A percentile compares a stretch with the other conserved stretches of the same genome.
These are phyloP conservation scores for Metschnikowia hibisci DNA, from an alignment of 805 yeast genomes.

Conservation along the genomic window DNA sequence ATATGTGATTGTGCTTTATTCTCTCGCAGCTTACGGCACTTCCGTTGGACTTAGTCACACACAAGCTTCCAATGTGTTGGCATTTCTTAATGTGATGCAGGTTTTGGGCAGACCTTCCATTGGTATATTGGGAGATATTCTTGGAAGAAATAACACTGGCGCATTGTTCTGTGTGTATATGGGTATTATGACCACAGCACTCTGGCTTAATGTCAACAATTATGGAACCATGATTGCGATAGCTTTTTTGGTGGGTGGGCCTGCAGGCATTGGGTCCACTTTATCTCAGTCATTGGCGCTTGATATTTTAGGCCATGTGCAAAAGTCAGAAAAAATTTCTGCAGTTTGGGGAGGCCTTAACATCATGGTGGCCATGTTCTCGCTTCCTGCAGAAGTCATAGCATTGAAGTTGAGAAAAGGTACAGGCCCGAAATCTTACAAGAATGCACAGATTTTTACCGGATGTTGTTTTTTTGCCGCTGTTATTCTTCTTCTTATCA, in stretches of 20 bases:
- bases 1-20: constrained; percentile 33
- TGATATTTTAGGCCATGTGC: constrained; percentile 16
- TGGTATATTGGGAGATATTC: constrained; percentile 43
- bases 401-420: constrained; percentile 35
- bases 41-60: constrained; percentile 41
- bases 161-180: constrained; percentile 19
- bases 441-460: constrained; percentile 57
- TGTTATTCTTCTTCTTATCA: constrained; percentile 38
- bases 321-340: constrained; percentile 23
- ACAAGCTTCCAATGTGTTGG: constrained; percentile 33
- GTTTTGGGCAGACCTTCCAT: constrained; percentile 49
- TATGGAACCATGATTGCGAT: constrained; percentile 32
- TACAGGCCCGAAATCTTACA: constrained; percentile 32
- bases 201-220: constrained; percentile 36
- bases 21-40: constrained; percentile 37
- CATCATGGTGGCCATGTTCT: constrained; percentile 27
- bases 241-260: constrained; percentile 26
- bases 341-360: constrained; percentile 41
- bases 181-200: constrained; percentile 29
- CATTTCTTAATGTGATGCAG: constrained; percentile 40
- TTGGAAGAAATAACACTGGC: constrained; percentile 44
- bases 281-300: constrained; percentile 18
- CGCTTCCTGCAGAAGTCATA: constrained; percentile 50
- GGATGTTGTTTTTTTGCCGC: constrained; percentile 48
- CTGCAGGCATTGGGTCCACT: constrained; percentile 29